phyloP scores from a whole-genome alignment of 1,284 basidiomycete species.

The Marasmius tenuissimus region DNA sequence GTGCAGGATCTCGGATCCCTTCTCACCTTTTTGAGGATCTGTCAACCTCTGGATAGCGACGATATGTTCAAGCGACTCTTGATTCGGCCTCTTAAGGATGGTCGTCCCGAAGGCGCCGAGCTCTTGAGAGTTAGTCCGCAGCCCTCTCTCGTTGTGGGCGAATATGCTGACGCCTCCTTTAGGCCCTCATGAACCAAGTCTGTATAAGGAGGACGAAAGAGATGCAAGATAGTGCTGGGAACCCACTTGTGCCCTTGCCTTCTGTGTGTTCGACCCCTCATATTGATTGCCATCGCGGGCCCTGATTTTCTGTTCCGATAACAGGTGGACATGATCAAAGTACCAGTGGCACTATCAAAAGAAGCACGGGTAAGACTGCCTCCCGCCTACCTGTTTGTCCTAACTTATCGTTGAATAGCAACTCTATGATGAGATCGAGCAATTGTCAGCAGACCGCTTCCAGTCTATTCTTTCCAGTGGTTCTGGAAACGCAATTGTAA shows the following conservation, averaged over 20 bases:
- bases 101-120: constrained; percentile 63
- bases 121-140: constrained; percentile 59
- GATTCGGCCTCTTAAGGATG: constrained; percentile 70
- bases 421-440: constrained; percentile 76
- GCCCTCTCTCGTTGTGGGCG: neutral
- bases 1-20: constrained; percentile 81
- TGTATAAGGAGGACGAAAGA: constrained; percentile 89
- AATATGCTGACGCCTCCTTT: constrained; percentile 2
- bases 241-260: constrained; percentile 72
- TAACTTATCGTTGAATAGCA: constrained; percentile 27
- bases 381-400: neutral
- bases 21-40: constrained; percentile 78
- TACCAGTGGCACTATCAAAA: constrained; percentile 67
- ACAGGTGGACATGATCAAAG: constrained; percentile 70
- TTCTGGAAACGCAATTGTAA: constrained; percentile 36
- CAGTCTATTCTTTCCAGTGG: constrained; percentile 53
- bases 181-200: constrained; percentile 83
- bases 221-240: constrained; percentile 82
- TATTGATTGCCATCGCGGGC: neutral
- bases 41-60: constrained; percentile 77
- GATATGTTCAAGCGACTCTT: constrained; percentile 80
- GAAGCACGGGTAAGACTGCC: constrained; percentile 59
- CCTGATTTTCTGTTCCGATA: too few species aligned
- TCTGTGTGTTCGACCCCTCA: constrained; percentile 44
- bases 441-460: constrained; percentile 62